Conservation (phyloP, 1,139 yeast genomes). For the Protomyces pachydermus region DNA sequence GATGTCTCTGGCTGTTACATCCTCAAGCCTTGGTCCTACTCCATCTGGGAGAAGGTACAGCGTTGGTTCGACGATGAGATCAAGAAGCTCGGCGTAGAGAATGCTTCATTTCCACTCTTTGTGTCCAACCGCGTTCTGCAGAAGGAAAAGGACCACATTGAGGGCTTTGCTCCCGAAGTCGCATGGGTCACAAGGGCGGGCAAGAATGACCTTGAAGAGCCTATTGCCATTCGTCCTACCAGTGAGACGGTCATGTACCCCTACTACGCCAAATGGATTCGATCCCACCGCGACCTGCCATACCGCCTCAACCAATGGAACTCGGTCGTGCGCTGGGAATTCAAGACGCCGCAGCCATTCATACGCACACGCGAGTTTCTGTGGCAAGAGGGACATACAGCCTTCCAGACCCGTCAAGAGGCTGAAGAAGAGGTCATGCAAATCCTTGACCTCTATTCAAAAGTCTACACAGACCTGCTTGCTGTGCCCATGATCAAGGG, state of each 20-base stretch:
- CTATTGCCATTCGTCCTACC: conserved; percentile 98
- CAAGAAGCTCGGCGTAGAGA: conserved; percentile 83
- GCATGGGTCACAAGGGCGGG: conserved; percentile 99
- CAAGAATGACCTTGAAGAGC: conserved; percentile 87
- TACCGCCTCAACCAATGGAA: conserved; percentile 97
- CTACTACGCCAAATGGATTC: conserved; percentile 97
- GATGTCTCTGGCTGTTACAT: conserved; percentile 99
- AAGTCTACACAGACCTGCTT: conserved; percentile 79
- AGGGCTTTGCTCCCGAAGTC: conserved; percentile 99
- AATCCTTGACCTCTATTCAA: conserved; percentile 80
- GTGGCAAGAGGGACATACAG: conserved; percentile 99
- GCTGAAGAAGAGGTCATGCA: conserved; percentile 80
- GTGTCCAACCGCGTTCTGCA: conserved; percentile 89
- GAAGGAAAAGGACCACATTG: conserved; percentile 97
- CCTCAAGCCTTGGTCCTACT: conserved; percentile 90
- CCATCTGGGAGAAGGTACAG: conserved; percentile 93
- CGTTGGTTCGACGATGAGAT: conserved; percentile 75
- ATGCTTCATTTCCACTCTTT: conserved; percentile 98
- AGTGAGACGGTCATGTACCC: conserved; percentile 99
- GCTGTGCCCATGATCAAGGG: conserved; percentile 98
- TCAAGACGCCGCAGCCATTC: conserved; percentile 99
- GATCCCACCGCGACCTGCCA: conserved; percentile 97
- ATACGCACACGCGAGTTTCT: conserved; percentile 96
- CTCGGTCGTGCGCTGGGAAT: conserved; percentile 98
- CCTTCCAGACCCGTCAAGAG: conserved; percentile 73